phyloP scores from a whole-genome alignment of 1,139 yeast genomes.

The Scheffersomyces parashehatae region DNA sequence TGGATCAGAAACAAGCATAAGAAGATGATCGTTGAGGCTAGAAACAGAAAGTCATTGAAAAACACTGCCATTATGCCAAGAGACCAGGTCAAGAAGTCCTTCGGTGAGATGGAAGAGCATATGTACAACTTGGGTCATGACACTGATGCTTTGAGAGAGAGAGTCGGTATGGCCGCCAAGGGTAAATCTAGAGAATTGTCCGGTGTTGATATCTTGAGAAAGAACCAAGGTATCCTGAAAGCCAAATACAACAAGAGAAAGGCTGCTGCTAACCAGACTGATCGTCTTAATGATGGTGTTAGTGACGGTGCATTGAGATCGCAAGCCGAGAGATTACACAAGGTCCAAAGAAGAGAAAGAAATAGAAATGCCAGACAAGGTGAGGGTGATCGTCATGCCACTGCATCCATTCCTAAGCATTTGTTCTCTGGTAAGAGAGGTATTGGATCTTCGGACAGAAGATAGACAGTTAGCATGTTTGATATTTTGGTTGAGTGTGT shows the following conservation, averaged over 20 bases:
- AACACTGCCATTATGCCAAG: slow-evolving; percentile 94
- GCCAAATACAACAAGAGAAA: slow-evolving; percentile 49
- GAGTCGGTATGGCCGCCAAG: slow-evolving; percentile 40
- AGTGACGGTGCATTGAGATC: slow-evolving; percentile 77
- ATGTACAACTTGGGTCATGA: slow-evolving; percentile 91
- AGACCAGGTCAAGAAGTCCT: slow-evolving; percentile 76
- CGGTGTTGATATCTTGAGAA: slow-evolving; percentile 75
- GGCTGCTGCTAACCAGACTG: slow-evolving; percentile 61
- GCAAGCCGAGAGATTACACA: slow-evolving; percentile 85
- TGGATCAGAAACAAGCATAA: slow-evolving; percentile 97
- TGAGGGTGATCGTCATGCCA: slow-evolving; percentile 91
- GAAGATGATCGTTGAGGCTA: slow-evolving; percentile 85
- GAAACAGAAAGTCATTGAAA: slow-evolving; percentile 83
- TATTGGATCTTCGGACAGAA: slow-evolving; percentile 77
- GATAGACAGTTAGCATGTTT: slow-evolving; percentile 6
- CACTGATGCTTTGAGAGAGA: slow-evolving; percentile 58
- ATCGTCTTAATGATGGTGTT: slow-evolving; percentile 86
- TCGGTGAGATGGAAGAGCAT: slow-evolving; percentile 80
- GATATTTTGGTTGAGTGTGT: not conserved
- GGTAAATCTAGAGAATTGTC: slow-evolving; percentile 46
- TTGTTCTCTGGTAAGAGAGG: slow-evolving; percentile 96
- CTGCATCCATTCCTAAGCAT: slow-evolving; percentile 89
- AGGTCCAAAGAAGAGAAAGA: slow-evolving; percentile 90
- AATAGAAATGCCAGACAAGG: slow-evolving; percentile 91
- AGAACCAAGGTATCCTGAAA: slow-evolving; percentile 49